Percentiles rank a stretch among this genome's conserved stretches.
These are phyloP conservation scores for Floccularia luteovirens DNA, from an alignment of 768 basidiomycete genomes.

Conservation along the genomic window DNA sequence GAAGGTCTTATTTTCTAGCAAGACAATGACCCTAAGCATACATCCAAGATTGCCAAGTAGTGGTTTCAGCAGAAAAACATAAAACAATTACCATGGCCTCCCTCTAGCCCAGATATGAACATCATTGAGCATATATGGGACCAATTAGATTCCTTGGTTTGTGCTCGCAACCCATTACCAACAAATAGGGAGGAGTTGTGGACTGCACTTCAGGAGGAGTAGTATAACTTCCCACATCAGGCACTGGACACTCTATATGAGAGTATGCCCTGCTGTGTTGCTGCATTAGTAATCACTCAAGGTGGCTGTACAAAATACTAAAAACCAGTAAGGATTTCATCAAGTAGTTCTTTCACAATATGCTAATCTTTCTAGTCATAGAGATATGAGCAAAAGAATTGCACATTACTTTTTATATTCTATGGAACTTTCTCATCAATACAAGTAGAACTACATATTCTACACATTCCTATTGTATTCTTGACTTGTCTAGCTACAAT, in stretches of 20 bases:
- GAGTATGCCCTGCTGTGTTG: background rate
- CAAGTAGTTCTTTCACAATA: too few species aligned
- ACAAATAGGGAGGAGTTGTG: conserved; percentile 12
- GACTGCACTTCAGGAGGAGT: conserved; percentile 18
- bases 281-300: too few species aligned
- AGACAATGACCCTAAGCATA: conserved; percentile 29
- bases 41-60: conserved; percentile 10
- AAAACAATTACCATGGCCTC: conserved; percentile 16
- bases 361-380: too few species aligned
- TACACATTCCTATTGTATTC: too few species aligned
- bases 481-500: too few species aligned
- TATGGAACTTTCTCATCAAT: too few species aligned
- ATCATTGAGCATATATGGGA: conserved; percentile 22
- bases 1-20: conserved; percentile 21
- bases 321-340: too few species aligned
- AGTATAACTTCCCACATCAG: conserved; percentile 10
- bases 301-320: too few species aligned
- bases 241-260: background rate
- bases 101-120: conserved; percentile 24
- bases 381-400: too few species aligned
- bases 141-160: conserved; percentile 6
- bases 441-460: too few species aligned
- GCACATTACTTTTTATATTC: too few species aligned
- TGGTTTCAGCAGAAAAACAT: conserved; percentile 20
- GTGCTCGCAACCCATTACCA: background rate